These are phyloP conservation scores for Ophiostoma ulmi DNA, from an alignment of 2,329 filamentous ascomycete genomes.

Conservation along the genomic window DNA sequence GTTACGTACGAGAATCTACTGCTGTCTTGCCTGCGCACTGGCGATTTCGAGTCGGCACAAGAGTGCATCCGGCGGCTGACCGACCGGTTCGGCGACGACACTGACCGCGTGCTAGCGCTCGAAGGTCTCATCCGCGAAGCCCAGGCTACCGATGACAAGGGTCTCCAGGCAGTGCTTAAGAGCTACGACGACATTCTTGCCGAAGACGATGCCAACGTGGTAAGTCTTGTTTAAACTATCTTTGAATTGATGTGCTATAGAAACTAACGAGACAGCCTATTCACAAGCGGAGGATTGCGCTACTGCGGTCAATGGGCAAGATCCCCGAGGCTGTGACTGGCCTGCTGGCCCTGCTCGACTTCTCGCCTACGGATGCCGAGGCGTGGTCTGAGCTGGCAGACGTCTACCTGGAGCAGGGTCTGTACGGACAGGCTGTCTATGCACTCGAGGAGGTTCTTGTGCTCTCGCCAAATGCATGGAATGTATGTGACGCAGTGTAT, in stretches of 20 bases:
- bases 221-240: not conserved
- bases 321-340: slow-evolving; percentile 67
- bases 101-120: slow-evolving; percentile 82
- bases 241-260: not conserved
- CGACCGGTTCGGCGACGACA: slow-evolving; percentile 72
- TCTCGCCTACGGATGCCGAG: slow-evolving; percentile 84
- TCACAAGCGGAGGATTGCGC: slow-evolving; percentile 74
- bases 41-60: slow-evolving; percentile 73
- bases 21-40: slow-evolving; percentile 74
- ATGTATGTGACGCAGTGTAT: slow-evolving; percentile 51
- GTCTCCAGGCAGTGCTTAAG: slow-evolving; percentile 64
- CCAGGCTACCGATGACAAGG: slow-evolving; percentile 57
- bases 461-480: slow-evolving; percentile 88
- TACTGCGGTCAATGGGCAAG: slow-evolving; percentile 69
- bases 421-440: slow-evolving; percentile 79
- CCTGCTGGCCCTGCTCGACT: slow-evolving; percentile 70
- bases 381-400: slow-evolving; percentile 89
- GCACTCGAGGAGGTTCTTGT: slow-evolving; percentile 86
- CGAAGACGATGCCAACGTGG: slow-evolving; percentile 70
- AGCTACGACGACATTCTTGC: slow-evolving; percentile 72
- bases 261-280: slow-evolving; percentile 57
- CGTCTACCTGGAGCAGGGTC: slow-evolving; percentile 72
- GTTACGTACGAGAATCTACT: slow-evolving; percentile 80
- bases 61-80: slow-evolving; percentile 70
- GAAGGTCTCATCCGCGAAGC: slow-evolving; percentile 82